A percentile compares a stretch with the other conserved stretches of the same genome.
Evolutionary conservation across 495 filamentous ascomycete species (phyloP).

Genomic region (Penicillium longicatenatum): DNA sequence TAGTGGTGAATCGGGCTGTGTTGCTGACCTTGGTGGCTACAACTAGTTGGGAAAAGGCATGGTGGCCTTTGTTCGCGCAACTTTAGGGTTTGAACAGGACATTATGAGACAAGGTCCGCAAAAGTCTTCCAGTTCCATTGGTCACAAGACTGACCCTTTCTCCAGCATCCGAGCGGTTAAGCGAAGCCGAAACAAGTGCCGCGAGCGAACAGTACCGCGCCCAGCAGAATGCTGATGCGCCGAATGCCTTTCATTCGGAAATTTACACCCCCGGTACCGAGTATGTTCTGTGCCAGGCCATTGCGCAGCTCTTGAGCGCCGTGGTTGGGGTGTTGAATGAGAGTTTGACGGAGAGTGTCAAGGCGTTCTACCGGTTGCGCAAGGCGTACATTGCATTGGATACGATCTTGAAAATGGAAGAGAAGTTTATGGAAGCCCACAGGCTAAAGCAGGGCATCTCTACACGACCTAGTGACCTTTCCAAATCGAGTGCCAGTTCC

Average conservation of each 20-base stretch:
- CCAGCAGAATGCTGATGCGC: conserved; percentile 50
- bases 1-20: not conserved
- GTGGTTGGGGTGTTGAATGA: conserved; percentile 89
- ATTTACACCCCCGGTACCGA: conserved; percentile 85
- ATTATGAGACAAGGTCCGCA: conserved; percentile 75
- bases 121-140: too few relatives aligned
- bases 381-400: conserved; percentile 88
- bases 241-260: conserved; percentile 53
- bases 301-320: conserved; percentile 86
- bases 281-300: conserved; percentile 75
- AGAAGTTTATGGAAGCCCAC: conserved; percentile 52
- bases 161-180: conserved; percentile 68
- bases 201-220: conserved; percentile 76
- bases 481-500: conserved; percentile 13
- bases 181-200: conserved; percentile 77
- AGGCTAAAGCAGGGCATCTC: conserved; percentile 18
- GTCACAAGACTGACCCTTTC: not conserved
- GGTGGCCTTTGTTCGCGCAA: conserved; percentile 80
- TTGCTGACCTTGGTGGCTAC: conserved; percentile 14
- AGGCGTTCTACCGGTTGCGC: conserved; percentile 88
- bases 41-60: conserved; percentile 74
- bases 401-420: conserved; percentile 66
- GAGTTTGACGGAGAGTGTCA: conserved; percentile 87
- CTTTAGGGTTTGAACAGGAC: conserved; percentile 92
- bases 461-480: conserved; percentile 18